Evolutionary conservation across 2,329 filamentous ascomycete species (phyloP), one percentile per base, ranked within the genome.

Genomic region (Endothia cerciana): DNA sequence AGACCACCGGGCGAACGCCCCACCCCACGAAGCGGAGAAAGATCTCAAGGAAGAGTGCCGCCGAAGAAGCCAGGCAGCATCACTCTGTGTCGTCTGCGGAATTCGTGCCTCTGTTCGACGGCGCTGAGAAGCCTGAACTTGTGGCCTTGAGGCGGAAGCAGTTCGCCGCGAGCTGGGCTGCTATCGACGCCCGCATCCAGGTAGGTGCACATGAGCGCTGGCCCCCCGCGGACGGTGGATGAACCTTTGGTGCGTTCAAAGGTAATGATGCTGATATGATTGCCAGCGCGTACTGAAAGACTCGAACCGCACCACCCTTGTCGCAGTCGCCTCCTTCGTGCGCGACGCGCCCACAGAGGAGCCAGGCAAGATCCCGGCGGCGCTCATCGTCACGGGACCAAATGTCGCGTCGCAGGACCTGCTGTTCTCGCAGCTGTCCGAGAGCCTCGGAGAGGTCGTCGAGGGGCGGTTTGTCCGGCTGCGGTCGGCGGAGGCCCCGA

Each of bases 321-420:
- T 84, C 38, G 80, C 87, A 62, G 87, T 91, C 11, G 80, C 82
- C 8, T 75, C 75, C 0, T 91, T 91, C 75, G 77, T 89, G 11
- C 75, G 79, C 28, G 75, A 78, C 47, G 74, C 78, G 4, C 69
- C 70, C 36, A 65, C 55, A 60, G 70, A 72, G 62, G 74, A 72
- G 74, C 71, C 71, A 56, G 68, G 70, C 58, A 86, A 84, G 73
- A 84, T 92, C 47, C 88, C 90, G 0, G 85, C 89, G 8, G 90
- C 86, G 2, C 89, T 94, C 70, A 87, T 94, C 70, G 85, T 92
- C 66, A 91, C 91, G 10, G 92, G 92, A 0, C 90, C 92, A 8
- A 93, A 92, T 69, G 90, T 93, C 71, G 89, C 91, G 43, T 90
- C 90, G 1, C 90, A 93, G 74, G 86, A 88, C 51, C 81, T 91